Evolutionary conservation across 305 asterid genomes (phyloP).

Genomic region (Stenogyne calaminthoides): DNA sequence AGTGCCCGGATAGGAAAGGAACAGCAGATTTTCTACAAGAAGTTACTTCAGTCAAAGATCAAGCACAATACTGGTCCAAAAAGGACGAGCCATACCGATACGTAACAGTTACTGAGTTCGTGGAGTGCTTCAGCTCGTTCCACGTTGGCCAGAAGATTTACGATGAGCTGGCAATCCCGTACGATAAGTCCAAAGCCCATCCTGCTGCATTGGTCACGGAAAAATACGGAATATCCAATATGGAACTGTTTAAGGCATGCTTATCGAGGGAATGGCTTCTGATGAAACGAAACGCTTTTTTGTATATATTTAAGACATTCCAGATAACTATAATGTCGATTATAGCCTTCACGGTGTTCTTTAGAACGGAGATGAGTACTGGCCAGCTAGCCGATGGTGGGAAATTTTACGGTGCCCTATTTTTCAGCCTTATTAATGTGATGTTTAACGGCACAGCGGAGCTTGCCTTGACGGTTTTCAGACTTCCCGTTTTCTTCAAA

Average conservation of each 20-base stretch:
- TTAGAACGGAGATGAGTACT: conserved; percentile 77
- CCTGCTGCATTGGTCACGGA: conserved; percentile 92
- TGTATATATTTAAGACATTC: conserved; percentile 79
- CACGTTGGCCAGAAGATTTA: conserved; percentile 65
- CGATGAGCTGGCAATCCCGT: conserved; percentile 73
- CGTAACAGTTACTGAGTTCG: conserved; percentile 70
- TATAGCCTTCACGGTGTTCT: conserved; percentile 80
- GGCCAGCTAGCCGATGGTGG: conserved; percentile 70
- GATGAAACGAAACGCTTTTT: conserved; percentile 78
- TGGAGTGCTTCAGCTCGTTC: conserved; percentile 61
- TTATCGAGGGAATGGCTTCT: conserved; percentile 85
- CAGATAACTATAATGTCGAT: conserved; percentile 90
- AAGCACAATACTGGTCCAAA: conserved; percentile 86
- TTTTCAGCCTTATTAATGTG: conserved; percentile 75
- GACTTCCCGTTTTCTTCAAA: conserved; percentile 91
- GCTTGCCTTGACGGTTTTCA: conserved; percentile 67
- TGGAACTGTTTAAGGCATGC: conserved; percentile 80
- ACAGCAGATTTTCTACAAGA: conserved; percentile 94
- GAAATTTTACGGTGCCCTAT: conserved; percentile 78
- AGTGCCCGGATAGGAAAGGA: conserved; percentile 92
- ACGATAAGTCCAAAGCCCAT: conserved; percentile 63
- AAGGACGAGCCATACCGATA: conserved; percentile 62
- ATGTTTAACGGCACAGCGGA: conserved; percentile 95
- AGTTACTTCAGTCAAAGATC: conserved; percentile 90
- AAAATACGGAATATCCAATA: conserved; percentile 78